These are phyloP conservation scores for Ophiostoma triangulosporum DNA, from an alignment of 2,329 filamentous ascomycete species.

Conservation along the genomic window DNA sequence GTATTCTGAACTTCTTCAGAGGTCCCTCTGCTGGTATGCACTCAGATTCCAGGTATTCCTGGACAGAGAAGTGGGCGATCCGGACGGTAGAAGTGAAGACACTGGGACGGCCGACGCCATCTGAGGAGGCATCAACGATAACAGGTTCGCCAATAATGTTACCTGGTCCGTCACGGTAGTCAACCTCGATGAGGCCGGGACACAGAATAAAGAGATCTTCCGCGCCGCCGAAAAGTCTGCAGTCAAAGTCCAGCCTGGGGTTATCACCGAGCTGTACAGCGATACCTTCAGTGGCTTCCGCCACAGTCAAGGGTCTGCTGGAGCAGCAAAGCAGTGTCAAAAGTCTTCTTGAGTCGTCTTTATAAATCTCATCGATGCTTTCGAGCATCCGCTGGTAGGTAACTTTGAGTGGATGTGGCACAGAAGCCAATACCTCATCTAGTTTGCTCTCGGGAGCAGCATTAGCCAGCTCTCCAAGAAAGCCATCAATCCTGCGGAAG, in stretches of 20 bases:
- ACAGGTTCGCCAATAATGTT: too few species aligned
- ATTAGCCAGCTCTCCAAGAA: neutral
- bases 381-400: neutral
- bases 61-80: neutral
- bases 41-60: neutral
- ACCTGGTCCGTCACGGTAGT: too few species aligned
- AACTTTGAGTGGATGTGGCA: neutral
- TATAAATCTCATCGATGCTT: neutral
- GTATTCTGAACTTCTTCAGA: conserved; percentile 8
- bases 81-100: neutral
- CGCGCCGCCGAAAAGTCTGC: conserved; percentile 2
- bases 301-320: conserved; percentile 5
- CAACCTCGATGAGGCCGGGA: neutral
- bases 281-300: conserved; percentile 11
- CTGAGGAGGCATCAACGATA: too few species aligned
- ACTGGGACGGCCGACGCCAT: neutral
- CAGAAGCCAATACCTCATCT: neutral
- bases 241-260: conserved; percentile 10
- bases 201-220: neutral
- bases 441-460: neutral
- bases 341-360: conserved; percentile 6
- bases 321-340: conserved; percentile 10
- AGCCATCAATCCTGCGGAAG: neutral
- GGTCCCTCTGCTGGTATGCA: too few species aligned
- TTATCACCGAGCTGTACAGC: conserved; percentile 12